These are phyloP conservation scores for Hanseniaspora valbyensis DNA, from an alignment of 805 yeast genomes.

Conservation along the genomic window DNA sequence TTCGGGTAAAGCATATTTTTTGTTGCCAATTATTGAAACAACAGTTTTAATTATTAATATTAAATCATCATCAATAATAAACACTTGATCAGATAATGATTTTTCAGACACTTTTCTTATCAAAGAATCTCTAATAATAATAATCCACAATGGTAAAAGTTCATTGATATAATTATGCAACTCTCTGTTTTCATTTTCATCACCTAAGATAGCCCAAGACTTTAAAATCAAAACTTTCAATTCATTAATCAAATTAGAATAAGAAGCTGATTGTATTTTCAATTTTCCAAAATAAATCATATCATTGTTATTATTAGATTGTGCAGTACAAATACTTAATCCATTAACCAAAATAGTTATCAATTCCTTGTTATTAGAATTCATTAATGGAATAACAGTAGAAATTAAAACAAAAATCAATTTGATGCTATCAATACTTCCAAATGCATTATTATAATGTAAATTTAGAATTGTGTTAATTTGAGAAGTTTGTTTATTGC, in stretches of 20 bases:
- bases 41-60: constrained; percentile 56
- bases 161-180: constrained; percentile 46
- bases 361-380: constrained; percentile 24
- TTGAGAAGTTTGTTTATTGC: constrained; percentile 6
- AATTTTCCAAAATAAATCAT: constrained; percentile 49
- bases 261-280: constrained; percentile 21
- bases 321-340: background rate
- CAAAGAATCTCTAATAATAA: constrained; percentile 34
- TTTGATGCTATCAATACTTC: constrained; percentile 9
- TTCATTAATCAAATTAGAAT: constrained; percentile 47
- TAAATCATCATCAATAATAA: constrained; percentile 2
- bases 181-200: constrained; percentile 28
- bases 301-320: constrained; percentile 55
- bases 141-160: constrained; percentile 70
- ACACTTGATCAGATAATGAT: constrained; percentile 21
- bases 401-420: constrained; percentile 53
- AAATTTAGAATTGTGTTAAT: background rate
- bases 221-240: constrained; percentile 52
- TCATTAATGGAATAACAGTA: constrained; percentile 32
- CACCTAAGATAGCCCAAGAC: constrained; percentile 58
- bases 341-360: constrained; percentile 44
- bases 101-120: constrained; percentile 60
- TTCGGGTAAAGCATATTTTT: constrained; percentile 35
- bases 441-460: constrained; percentile 2
- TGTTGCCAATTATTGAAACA: constrained; percentile 48